phyloP scores from a whole-genome alignment of 1,284 basidiomycete genomes.

The Cerrena zonata region DNA sequence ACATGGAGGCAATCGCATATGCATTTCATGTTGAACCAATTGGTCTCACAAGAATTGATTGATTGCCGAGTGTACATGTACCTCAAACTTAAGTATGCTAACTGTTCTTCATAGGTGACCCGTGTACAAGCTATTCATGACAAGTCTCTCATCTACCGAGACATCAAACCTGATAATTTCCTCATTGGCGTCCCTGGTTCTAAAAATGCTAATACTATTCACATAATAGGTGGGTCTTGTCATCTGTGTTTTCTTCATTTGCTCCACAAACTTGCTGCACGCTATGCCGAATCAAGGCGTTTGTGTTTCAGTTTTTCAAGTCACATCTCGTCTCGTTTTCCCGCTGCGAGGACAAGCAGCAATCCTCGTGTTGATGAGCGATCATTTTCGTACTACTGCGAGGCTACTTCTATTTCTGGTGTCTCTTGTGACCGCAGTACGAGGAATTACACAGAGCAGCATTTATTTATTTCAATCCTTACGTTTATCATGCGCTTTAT shows the following conservation, averaged over 20 bases:
- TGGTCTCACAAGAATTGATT: too few relatives aligned
- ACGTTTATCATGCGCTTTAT: too few relatives aligned
- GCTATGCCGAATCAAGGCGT: too few relatives aligned
- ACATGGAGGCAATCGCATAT: neutral
- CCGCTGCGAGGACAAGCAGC: neutral
- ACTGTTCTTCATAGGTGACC: constrained; percentile 64
- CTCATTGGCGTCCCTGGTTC: constrained; percentile 91
- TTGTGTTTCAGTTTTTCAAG: neutral
- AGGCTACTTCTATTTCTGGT: too few relatives aligned
- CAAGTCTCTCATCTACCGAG: constrained; percentile 96
- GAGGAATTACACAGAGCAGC: neutral
- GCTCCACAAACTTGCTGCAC: neutral
- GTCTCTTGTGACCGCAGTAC: too few relatives aligned
- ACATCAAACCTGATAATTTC: constrained; percentile 99
- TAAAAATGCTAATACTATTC: constrained; percentile 84
- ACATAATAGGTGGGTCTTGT: constrained; percentile 73
- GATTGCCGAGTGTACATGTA: too few relatives aligned
- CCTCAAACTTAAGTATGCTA: too few relatives aligned
- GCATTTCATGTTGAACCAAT: too few relatives aligned
- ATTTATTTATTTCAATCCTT: too few relatives aligned
- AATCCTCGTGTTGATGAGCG: neutral
- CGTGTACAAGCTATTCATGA: constrained; percentile 97
- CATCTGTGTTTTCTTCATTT: neutral
- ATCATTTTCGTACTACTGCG: too few relatives aligned
- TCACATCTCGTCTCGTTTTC: too few relatives aligned